Evolutionary conservation across 352 stramenopile species (phyloP), one percentile per base, ranked within the genome.

Genomic region (Globisporangium spiculum): DNA sequence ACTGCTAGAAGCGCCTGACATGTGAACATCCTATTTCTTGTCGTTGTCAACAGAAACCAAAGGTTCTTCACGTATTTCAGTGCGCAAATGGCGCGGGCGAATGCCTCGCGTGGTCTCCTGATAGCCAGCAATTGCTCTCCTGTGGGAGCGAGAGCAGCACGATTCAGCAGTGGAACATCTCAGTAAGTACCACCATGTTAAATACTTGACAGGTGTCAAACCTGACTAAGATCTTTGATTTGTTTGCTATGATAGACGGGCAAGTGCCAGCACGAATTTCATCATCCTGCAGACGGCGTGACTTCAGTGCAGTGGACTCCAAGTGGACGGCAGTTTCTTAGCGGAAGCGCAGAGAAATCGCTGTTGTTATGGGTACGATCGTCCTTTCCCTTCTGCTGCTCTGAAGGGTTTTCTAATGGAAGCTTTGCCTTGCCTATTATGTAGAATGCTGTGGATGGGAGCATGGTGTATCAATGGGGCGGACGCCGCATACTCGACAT

Each of bases 351-450:
- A 0, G 81, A 94, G 46, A 92, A 92, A 30, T 91, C 83, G 12
- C 74, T 94, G 12, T 65, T 93, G 36, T 53, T 94, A 24, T 93
- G 86, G 86, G 86, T 94, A 78, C n/a, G 78, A 54, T 30, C 26
- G 3, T 55, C n/a, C 5, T 26, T 36, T 12, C 32, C 1, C 9
- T 27, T 12, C 27, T 5, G 6, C 38, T 20, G 14, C 38, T 50
- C 41, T 50, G 41, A 22, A 50, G 41, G 41, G 16, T 50, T 50
- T 50, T n/a, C 16, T 50, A 50, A 50, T n/a, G 16, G 4, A 50
- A 50, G 8, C 10, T 34, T 38, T 60, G 14, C 10, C 16, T 60
- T 65, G 58, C 36, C 38, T 3, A 53, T 30, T 9, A 36, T 38
- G 5, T 53, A 92, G 84, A 89, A 89, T 64, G 69, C 73, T n/a